A percentile compares a stretch with the other conserved stretches of the same genome.
phyloP scores from a whole-genome alignment of 2,329 filamentous ascomycete species.

The Calonectria multiphialidica region DNA sequence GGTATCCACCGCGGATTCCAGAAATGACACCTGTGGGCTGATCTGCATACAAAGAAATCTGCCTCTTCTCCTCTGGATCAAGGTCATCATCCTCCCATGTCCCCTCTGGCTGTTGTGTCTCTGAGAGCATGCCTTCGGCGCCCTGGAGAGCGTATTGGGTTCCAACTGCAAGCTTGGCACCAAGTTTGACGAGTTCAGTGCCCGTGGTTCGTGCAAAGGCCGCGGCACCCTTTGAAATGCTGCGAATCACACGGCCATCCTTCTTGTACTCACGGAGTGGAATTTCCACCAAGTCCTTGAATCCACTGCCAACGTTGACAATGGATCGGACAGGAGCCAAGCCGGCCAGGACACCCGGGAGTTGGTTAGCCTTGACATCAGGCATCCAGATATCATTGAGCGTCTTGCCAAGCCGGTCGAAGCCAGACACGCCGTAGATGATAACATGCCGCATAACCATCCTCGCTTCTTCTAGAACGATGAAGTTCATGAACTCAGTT shows the following conservation, averaged over 20 bases:
- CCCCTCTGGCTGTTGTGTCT: conserved; percentile 52
- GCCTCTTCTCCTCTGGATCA: conserved; percentile 78
- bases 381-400: conserved; percentile 98
- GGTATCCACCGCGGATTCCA: conserved; percentile 85
- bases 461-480: conserved; percentile 89
- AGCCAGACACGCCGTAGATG: conserved; percentile 90
- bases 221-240: conserved; percentile 89
- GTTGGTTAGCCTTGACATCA: conserved; percentile 89
- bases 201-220: conserved; percentile 95
- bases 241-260: conserved; percentile 91
- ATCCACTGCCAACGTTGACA: conserved; percentile 89
- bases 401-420: conserved; percentile 88
- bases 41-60: conserved; percentile 92
- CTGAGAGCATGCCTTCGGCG: conserved; percentile 82
- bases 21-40: conserved; percentile 92
- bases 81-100: conserved; percentile 71
- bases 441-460: conserved; percentile 91
- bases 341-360: conserved; percentile 89
- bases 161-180: conserved; percentile 93
- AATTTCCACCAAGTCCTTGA: conserved; percentile 88
- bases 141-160: conserved; percentile 94
- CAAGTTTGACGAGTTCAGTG: conserved; percentile 92
- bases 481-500: conserved; percentile 98
- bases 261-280: conserved; percentile 94
- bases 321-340: conserved; percentile 90